Evolutionary conservation across 176 grass and related monocot species (phyloP).

Genomic region (Triticum monococcum): DNA sequence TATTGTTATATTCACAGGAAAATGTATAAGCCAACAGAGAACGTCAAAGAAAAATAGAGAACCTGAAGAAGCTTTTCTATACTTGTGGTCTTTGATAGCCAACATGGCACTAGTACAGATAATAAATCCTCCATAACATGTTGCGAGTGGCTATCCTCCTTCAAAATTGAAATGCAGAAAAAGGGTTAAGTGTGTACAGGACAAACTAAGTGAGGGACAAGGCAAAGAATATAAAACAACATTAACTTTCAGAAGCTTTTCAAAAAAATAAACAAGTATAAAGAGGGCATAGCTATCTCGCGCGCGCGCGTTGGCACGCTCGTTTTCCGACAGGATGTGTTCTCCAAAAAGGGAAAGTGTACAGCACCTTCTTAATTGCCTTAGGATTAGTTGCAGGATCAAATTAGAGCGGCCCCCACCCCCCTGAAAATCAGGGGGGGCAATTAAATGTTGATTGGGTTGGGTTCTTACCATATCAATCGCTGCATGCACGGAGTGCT

Average conservation of each 20-base stretch:
- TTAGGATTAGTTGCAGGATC: no score
- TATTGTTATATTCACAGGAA: not conserved
- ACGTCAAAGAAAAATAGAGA: not conserved
- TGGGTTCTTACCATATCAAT: no score
- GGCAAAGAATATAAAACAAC: not conserved
- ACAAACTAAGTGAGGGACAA: not conserved
- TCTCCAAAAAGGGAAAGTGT: no score
- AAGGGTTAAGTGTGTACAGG: conserved; percentile 13
- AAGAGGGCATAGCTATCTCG: no score
- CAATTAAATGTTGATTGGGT: no score
- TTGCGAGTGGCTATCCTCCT: conserved; percentile 86
- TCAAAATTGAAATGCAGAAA: conserved; percentile 23
- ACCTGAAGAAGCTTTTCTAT: conserved; percentile 86
- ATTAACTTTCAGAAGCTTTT: not conserved
- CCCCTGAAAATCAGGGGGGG: no score
- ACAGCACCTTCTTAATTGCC: no score
- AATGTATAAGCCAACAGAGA: conserved; percentile 25
- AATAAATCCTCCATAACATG: conserved; percentile 78
- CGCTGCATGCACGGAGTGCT: no score
- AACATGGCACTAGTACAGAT: conserved; percentile 79
- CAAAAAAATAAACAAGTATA: not conserved
- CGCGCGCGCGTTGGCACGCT: no score
- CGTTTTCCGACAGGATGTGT: no score
- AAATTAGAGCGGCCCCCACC: no score
- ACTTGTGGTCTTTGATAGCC: conserved; percentile 77